phyloP scores from a whole-genome alignment of 331 rosid species.

The Spiraea crenata region DNA sequence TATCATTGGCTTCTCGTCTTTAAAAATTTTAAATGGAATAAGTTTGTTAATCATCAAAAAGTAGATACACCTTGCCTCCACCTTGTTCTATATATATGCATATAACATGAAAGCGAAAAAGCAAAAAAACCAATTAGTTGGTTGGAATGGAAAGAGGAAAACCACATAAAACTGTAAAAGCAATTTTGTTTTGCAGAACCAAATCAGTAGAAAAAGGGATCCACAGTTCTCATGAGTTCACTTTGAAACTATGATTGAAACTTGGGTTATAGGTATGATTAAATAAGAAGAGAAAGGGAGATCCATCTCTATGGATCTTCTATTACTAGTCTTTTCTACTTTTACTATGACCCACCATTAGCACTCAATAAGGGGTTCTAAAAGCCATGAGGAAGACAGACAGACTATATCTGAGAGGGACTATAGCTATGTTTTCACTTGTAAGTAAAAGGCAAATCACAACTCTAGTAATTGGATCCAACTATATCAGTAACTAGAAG shows the following conservation, averaged over 20 bases:
- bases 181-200: neutral
- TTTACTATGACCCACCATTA: conserved; percentile 10
- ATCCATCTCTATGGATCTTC: conserved; percentile 10
- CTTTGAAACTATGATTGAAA: neutral
- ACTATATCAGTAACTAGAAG: conserved; percentile 3
- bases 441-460: neutral
- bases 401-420: neutral
- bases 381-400: conserved; percentile 1
- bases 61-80: conserved; percentile 1
- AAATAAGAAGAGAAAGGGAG: neutral
- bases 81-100: neutral
- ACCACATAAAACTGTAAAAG: neutral
- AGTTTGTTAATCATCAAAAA: conserved; percentile 1
- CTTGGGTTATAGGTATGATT: neutral
- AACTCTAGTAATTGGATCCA: neutral
- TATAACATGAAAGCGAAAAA: neutral
- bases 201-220: neutral
- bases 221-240: neutral
- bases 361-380: conserved; percentile 6
- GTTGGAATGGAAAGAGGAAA: conserved; percentile 3
- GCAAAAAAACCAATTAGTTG: neutral
- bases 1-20: conserved; percentile 28
- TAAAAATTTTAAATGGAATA: neutral
- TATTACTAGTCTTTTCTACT: neutral
- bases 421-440: neutral